These are phyloP conservation scores for Bipolaris sorokiniana DNA, from an alignment of 2,329 filamentous ascomycete species.

Conservation along the genomic window DNA sequence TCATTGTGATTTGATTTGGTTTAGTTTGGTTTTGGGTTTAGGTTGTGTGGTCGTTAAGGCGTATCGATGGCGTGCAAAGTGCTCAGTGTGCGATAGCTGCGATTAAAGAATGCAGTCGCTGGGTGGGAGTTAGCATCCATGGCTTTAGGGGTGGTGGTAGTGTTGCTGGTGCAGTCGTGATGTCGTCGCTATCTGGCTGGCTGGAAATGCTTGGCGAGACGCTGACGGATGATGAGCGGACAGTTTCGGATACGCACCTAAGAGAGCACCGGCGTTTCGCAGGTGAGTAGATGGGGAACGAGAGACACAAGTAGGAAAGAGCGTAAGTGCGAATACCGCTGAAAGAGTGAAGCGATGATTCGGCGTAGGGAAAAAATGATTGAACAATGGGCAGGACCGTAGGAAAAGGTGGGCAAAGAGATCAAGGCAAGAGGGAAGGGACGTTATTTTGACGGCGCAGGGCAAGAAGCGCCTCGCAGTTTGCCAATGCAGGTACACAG, in stretches of 20 bases:
- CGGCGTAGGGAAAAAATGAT: constrained; percentile 42
- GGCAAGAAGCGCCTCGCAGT: constrained; percentile 22
- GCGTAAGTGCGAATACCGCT: constrained; percentile 59
- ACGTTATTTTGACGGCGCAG: constrained; percentile 31
- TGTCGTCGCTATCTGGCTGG: neutral
- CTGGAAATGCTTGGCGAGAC: constrained; percentile 27
- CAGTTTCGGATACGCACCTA: constrained; percentile 38
- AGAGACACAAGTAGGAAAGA: constrained; percentile 44
- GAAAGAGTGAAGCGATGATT: constrained; percentile 68
- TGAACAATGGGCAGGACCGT: constrained; percentile 27
- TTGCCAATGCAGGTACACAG: constrained; percentile 25
- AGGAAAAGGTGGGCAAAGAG: constrained; percentile 46
- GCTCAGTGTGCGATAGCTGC: constrained; percentile 20
- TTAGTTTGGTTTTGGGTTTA: constrained; percentile 3
- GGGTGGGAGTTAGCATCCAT: constrained; percentile 27
- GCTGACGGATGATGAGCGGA: constrained; percentile 15
- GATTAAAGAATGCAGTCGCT: constrained; percentile 40
- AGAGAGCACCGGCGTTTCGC: constrained; percentile 21
- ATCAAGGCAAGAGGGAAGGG: constrained; percentile 19
- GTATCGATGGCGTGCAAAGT: constrained; percentile 30
- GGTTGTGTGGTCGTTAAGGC: constrained; percentile 28
- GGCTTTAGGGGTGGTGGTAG: constrained; percentile 2
- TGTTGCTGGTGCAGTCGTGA: constrained; percentile 19
- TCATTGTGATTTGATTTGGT: constrained; percentile 33
- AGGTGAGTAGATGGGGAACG: constrained; percentile 25